phyloP scores from a whole-genome alignment of 345 rosid genomes.

The Pseudoturritis turrita region DNA sequence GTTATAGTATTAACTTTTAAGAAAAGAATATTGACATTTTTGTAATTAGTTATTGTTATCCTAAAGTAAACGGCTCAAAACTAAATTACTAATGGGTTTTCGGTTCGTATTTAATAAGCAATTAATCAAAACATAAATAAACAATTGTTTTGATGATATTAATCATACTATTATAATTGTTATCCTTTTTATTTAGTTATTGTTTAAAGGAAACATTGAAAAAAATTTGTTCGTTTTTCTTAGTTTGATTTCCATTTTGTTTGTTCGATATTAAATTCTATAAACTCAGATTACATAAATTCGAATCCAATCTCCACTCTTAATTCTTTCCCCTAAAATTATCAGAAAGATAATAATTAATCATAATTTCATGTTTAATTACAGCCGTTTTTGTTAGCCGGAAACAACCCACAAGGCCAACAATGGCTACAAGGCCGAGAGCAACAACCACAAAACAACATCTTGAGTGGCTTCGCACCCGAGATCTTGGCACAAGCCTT shows the following conservation, averaged over 20 bases:
- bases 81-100: too few species aligned
- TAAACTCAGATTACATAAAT: neutral
- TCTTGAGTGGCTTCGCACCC: slow-evolving; percentile 46
- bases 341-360: neutral
- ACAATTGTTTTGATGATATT: too few species aligned
- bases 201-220: too few species aligned
- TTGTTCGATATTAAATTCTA: neutral
- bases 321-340: too few species aligned
- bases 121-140: too few species aligned
- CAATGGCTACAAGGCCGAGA: slow-evolving; percentile 21
- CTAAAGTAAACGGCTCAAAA: too few species aligned
- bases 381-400: slow-evolving; percentile 52
- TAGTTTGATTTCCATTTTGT: neutral
- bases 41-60: too few species aligned
- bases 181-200: too few species aligned
- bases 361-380: neutral
- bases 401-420: slow-evolving; percentile 45
- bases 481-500: slow-evolving; percentile 48
- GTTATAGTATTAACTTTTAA: too few species aligned
- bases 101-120: too few species aligned
- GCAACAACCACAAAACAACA: slow-evolving; percentile 38
- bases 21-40: too few species aligned
- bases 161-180: too few species aligned
- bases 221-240: neutral
- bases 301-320: neutral